Evolutionary conservation across 2,329 filamentous ascomycete species (phyloP).

Genomic region (Atkinsonella hypoxylon): DNA sequence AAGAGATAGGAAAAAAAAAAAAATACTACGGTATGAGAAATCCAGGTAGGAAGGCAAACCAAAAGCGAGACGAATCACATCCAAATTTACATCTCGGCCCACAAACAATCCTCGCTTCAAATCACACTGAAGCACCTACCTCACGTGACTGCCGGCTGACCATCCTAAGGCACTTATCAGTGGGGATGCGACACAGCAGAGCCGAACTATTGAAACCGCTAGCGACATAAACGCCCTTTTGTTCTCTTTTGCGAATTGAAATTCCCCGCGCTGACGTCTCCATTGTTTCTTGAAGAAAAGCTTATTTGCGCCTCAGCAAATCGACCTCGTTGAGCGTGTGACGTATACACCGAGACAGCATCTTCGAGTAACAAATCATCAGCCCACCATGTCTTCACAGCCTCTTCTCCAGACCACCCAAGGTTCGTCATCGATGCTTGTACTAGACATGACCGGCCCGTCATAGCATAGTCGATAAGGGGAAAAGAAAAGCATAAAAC

Average conservation of each 20-base stretch:
- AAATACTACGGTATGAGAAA: too few relatives aligned
- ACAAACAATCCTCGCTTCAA: background rate
- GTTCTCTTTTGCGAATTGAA: too few relatives aligned
- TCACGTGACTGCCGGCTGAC: constrained; percentile 20
- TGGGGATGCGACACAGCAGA: background rate
- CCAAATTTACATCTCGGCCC: background rate
- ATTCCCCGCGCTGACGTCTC: too few relatives aligned
- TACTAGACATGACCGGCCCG: background rate
- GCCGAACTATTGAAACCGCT: background rate
- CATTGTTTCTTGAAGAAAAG: background rate
- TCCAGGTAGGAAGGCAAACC: too few relatives aligned
- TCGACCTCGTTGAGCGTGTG: background rate
- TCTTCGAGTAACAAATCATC: background rate
- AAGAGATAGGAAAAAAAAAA: too few relatives aligned
- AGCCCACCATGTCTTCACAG: constrained; percentile 76
- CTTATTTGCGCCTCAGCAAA: background rate
- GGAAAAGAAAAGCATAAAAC: background rate
- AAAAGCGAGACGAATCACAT: background rate
- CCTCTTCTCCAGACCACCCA: constrained; percentile 90
- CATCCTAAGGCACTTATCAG: constrained; percentile 9
- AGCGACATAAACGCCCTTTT: background rate
- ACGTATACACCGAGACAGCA: background rate
- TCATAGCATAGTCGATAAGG: background rate
- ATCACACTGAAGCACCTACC: background rate
- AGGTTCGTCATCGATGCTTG: constrained; percentile 39